These are phyloP conservation scores for Coccinonectria pachysandricola DNA, from an alignment of 2,329 filamentous ascomycete species.

Conservation along the genomic window DNA sequence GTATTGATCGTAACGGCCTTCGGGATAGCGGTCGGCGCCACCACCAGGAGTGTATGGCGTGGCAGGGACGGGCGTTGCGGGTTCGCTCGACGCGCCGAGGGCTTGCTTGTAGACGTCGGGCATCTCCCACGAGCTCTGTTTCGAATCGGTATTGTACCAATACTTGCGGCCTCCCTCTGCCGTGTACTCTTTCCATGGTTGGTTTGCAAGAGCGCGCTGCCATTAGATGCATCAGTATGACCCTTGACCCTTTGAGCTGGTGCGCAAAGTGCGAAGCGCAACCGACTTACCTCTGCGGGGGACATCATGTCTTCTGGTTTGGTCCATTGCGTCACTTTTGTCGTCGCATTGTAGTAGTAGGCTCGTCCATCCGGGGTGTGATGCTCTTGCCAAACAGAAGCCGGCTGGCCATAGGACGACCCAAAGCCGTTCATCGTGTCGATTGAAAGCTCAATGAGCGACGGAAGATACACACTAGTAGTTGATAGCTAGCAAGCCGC, in stretches of 20 bases:
- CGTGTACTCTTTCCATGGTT: slow-evolving; percentile 89
- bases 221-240: too few species aligned
- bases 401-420: slow-evolving; percentile 37
- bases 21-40: slow-evolving; percentile 21
- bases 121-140: slow-evolving; percentile 91
- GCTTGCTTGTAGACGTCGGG: slow-evolving; percentile 73
- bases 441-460: too few species aligned
- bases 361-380: slow-evolving; percentile 69
- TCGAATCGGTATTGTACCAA: slow-evolving; percentile 89
- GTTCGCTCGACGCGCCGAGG: slow-evolving; percentile 46
- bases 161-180: slow-evolving; percentile 82
- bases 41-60: slow-evolving; percentile 33
- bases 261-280: too few species aligned
- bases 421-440: slow-evolving; percentile 49
- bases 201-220: slow-evolving; percentile 68
- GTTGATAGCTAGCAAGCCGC: too few species aligned
- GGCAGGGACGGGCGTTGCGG: slow-evolving; percentile 30
- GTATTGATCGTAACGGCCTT: slow-evolving; percentile 25
- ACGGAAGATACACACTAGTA: too few species aligned
- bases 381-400: slow-evolving; percentile 67
- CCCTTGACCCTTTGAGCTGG: too few species aligned
- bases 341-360: slow-evolving; percentile 85
- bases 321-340: slow-evolving; percentile 85
- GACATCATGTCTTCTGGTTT: slow-evolving; percentile 88
- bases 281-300: slow-evolving; percentile 59